A percentile compares a stretch with the other conserved stretches of the same genome.
These are phyloP conservation scores for Aspergillus sp. DNA, from an alignment of 2,329 filamentous ascomycete genomes.

Conservation along the genomic window DNA sequence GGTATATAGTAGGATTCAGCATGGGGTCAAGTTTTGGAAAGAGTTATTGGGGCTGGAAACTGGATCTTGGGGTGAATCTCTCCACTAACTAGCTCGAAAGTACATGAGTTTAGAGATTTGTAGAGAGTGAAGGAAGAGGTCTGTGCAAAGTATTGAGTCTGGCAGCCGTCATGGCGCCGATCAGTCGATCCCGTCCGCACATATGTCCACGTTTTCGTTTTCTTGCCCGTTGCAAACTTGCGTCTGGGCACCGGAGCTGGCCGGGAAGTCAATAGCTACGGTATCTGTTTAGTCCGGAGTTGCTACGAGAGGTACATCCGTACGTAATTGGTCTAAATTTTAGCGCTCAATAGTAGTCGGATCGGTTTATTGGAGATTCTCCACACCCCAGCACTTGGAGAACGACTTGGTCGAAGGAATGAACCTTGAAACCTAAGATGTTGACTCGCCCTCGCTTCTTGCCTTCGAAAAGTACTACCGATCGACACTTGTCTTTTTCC, in stretches of 20 bases:
- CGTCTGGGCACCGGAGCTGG: not conserved
- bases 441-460: not conserved
- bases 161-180: not conserved
- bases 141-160: not conserved
- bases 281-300: not conserved
- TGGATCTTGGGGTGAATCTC: not conserved
- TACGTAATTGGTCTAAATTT: not conserved
- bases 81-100: not conserved
- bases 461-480: not conserved
- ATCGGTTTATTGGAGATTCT: not conserved
- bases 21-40: not conserved
- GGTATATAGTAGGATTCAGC: not conserved
- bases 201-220: not conserved
- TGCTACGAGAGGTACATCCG: not conserved
- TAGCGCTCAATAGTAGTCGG: not conserved
- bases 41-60: not conserved
- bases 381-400: not conserved
- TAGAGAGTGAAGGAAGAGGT: not conserved
- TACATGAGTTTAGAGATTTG: not conserved
- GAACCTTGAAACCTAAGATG: not conserved
- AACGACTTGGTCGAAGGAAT: not conserved
- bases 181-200: slow-evolving; percentile 1
- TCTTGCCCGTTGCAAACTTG: not conserved
- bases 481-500: not conserved
- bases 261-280: not conserved